Evolutionary conservation across 345 rosid species (phyloP), one percentile per base, ranked within the genome.

Genomic region (Raphanus sativus): DNA sequence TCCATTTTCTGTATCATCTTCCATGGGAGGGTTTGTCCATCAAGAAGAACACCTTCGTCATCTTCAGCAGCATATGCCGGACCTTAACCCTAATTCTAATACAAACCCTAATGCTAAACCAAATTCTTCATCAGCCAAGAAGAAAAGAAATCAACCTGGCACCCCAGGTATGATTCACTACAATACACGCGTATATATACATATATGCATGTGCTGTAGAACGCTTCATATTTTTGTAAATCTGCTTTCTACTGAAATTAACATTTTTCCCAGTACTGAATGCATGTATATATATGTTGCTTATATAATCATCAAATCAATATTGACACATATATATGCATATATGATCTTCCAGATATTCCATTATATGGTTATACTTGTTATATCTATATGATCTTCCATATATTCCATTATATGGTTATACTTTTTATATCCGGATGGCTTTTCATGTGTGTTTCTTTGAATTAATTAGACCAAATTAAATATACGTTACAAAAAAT

Each of bases 131-230:
- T 80, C 80, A 25, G 65, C 86, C 75, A 90, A 89, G 79, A 94
- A 86, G 92, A 90, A 87, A 80, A 86, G 98, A 86, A 94, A 88
- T 69, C 86, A 89, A 38, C 98, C 98, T n/a, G 97, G 98, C 71
- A 94, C 90, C 30, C 98, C 98, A 64, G 97, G 98, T 83, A 42
- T 30, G 58, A 33, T 21, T 40, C 62, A 56, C 0, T 26, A 58
- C 30, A 58, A 17, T 9, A 70, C 10, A 64, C 12, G 9, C 56
- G 15, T 36, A 36, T 38, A 15, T 66, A 66, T 56, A 11, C 7
- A 30, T n/a, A 45, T 0, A 25, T 42, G 25, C 25, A 60, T 28
- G 10, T 29, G 30, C 7, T 5, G 54, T 36, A 17, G 36, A 74
- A 56, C 38, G 50, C 26, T 67, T 25, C 59, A 28, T 36, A 21